phyloP scores from a whole-genome alignment of 2,329 filamentous ascomycete genomes.

The Venturia effusa region DNA sequence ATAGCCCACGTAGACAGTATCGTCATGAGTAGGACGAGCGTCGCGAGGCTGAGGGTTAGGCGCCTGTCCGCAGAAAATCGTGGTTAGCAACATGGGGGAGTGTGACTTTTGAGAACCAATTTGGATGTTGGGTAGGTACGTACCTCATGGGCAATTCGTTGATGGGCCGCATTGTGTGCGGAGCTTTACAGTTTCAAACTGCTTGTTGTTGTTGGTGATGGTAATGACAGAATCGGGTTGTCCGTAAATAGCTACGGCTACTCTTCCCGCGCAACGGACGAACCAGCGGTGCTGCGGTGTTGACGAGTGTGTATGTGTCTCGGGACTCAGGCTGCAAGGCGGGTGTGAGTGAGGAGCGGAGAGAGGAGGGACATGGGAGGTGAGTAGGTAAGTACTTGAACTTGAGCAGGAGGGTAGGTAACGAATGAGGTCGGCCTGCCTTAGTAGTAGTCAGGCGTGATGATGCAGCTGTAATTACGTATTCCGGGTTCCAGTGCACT shows the following conservation, averaged over 20 bases:
- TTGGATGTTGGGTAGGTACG: neutral
- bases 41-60: conserved; percentile 2
- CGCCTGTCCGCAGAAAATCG: neutral
- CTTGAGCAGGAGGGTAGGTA: neutral
- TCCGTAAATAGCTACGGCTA: neutral
- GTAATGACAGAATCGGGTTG: neutral
- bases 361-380: neutral
- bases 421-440: neutral
- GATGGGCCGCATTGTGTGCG: neutral
- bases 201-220: neutral
- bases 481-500: too few relatives aligned
- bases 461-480: too few relatives aligned
- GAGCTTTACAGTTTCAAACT: neutral
- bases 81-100: neutral
- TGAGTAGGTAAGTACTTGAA: too few relatives aligned
- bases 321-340: neutral
- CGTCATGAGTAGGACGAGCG: conserved; percentile 6
- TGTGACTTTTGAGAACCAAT: neutral
- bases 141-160: conserved; percentile 8
- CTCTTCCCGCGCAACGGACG: neutral
- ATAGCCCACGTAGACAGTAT: conserved; percentile 14
- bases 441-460: too few relatives aligned
- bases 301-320: neutral
- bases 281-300: neutral
- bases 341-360: neutral